phyloP scores from a whole-genome alignment of 164 flowering plant species.

The Magnolia sinica region DNA sequence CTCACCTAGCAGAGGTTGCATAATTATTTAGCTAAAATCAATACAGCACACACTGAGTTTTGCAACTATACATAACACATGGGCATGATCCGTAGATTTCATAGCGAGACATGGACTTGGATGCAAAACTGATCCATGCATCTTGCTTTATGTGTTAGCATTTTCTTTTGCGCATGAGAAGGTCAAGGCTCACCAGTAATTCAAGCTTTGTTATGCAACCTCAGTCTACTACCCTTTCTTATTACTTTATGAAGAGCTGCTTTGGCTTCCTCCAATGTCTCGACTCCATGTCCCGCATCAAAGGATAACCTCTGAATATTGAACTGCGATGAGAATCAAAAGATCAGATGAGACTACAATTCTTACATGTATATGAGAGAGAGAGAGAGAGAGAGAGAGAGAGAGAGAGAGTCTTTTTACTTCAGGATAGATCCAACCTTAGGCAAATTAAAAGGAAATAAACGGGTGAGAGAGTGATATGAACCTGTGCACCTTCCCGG shows the following conservation, averaged over 20 bases:
- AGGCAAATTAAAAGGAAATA: too few relatives aligned
- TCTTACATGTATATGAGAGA: not conserved
- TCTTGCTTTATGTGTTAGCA: not conserved
- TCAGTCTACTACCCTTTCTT: slow-evolving; percentile 45
- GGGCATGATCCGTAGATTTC: not conserved
- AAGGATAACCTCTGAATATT: slow-evolving; percentile 89
- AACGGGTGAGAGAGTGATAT: not conserved
- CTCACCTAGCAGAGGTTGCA: not conserved
- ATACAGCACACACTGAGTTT: not conserved
- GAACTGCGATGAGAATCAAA: slow-evolving; percentile 48
- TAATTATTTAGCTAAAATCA: not conserved
- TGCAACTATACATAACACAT: not conserved
- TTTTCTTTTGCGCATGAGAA: not conserved
- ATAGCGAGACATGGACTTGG: not conserved
- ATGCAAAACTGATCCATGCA: not conserved
- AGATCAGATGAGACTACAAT: not conserved
- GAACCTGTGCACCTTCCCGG: slow-evolving; percentile 98
- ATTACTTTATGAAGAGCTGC: slow-evolving; percentile 73
- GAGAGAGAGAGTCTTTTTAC: not conserved
- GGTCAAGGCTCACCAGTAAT: not conserved
- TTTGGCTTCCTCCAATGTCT: slow-evolving; percentile 93
- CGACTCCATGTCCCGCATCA: slow-evolving; percentile 61
- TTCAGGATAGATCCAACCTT: too few relatives aligned
- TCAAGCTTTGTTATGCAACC: slow-evolving; percentile 38
- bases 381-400: not conserved